phyloP scores from a whole-genome alignment of 495 filamentous ascomycete genomes.

The Patellaria atrata region DNA sequence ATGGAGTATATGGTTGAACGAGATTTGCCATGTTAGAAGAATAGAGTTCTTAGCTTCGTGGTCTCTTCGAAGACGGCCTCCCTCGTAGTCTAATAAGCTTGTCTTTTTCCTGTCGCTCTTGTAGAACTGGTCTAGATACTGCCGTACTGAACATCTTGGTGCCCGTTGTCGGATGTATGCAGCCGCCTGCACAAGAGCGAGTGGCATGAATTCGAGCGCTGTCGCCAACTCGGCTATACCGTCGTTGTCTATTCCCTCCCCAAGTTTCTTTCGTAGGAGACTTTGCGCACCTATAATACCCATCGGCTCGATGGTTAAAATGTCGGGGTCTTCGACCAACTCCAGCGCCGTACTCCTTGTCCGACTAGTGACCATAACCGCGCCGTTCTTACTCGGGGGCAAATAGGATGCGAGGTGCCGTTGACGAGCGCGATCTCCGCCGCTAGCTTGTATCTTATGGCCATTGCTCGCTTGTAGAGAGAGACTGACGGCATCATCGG shows the following conservation, averaged over 20 bases:
- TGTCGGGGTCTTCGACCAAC: constrained; percentile 24
- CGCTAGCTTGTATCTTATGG: neutral
- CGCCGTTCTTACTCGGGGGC: constrained; percentile 5
- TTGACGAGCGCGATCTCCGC: neutral
- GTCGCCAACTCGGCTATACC: constrained; percentile 1
- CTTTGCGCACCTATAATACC: constrained; percentile 20
- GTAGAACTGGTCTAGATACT: constrained; percentile 29
- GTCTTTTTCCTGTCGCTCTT: constrained; percentile 26
- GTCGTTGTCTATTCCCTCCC: constrained; percentile 4
- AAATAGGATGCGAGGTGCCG: constrained; percentile 1
- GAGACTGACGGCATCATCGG: constrained; percentile 5
- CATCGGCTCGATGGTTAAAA: constrained; percentile 31
- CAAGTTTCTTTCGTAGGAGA: constrained; percentile 32
- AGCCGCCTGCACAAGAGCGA: constrained; percentile 12
- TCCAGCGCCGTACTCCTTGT: constrained; percentile 16
- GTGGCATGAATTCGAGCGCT: constrained; percentile 11
- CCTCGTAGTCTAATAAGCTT: constrained; percentile 27
- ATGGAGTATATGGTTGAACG: constrained; percentile 32
- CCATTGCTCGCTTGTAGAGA: constrained; percentile 1
- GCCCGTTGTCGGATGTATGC: constrained; percentile 7
- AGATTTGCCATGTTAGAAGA: constrained; percentile 34
- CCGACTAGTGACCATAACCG: constrained; percentile 12
- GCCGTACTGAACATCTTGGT: constrained; percentile 19
- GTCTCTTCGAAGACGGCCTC: constrained; percentile 30
- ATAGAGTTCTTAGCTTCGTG: constrained; percentile 30